phyloP scores from a whole-genome alignment of 2,329 filamentous ascomycete genomes.

The Penicillium brevicompactum region DNA sequence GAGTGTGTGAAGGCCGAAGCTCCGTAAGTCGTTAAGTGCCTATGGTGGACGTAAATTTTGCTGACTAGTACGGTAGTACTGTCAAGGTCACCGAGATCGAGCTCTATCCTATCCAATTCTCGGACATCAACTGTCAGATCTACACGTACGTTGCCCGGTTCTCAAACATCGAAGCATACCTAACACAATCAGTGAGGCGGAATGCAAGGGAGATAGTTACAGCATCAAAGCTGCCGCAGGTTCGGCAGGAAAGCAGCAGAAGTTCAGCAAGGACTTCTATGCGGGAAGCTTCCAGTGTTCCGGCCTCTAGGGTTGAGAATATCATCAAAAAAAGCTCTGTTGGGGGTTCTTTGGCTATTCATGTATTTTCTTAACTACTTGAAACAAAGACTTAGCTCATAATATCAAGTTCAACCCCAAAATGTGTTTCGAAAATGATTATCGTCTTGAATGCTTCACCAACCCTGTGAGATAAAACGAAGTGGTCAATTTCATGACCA shows the following conservation, averaged over 20 bases:
- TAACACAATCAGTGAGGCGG: neutral
- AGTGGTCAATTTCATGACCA: no score
- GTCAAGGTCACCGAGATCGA: neutral
- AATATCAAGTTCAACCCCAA: no score
- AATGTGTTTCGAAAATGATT: no score
- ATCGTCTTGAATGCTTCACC: no score
- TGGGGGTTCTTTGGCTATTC: no score
- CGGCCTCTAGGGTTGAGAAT: no score
- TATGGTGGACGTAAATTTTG: neutral
- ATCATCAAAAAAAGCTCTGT: no score
- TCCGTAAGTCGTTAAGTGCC: neutral
- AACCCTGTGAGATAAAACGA: no score
- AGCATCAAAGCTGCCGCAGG: neutral
- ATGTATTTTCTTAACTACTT: no score
- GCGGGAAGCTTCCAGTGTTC: neutral
- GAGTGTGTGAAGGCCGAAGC: neutral
- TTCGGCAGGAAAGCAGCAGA: neutral
- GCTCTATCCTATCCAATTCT: neutral
- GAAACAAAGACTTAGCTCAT: no score
- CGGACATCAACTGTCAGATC: neutral
- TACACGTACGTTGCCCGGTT: neutral
- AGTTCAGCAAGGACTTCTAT: neutral
- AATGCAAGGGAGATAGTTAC: neutral
- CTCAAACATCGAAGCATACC: neutral
- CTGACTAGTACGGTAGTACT: neutral